phyloP scores from a whole-genome alignment of 2,329 filamentous ascomycete genomes.

The Diaporthe sp. region DNA sequence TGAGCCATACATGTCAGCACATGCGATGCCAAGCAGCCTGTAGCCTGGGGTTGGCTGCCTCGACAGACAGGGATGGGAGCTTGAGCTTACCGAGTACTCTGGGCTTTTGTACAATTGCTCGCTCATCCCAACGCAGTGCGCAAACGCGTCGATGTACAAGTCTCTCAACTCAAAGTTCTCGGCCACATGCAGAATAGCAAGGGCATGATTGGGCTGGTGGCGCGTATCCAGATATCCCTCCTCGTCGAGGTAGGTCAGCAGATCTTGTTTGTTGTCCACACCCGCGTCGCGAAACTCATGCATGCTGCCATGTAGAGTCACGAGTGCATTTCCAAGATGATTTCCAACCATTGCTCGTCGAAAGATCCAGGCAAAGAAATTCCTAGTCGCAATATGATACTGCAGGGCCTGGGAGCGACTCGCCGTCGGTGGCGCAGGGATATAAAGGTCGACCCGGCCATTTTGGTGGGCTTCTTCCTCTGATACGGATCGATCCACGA shows the following conservation, averaged over 20 bases:
- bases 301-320: slow-evolving; percentile 75
- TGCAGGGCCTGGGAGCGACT: slow-evolving; percentile 67
- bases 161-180: slow-evolving; percentile 73
- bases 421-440: slow-evolving; percentile 71
- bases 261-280: slow-evolving; percentile 69
- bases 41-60: neutral
- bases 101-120: slow-evolving; percentile 66
- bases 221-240: slow-evolving; percentile 78
- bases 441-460: slow-evolving; percentile 70
- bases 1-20: slow-evolving; percentile 44
- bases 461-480: slow-evolving; percentile 38
- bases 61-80: neutral
- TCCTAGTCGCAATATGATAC: slow-evolving; percentile 78
- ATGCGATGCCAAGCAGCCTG: neutral
- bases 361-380: slow-evolving; percentile 80
- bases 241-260: slow-evolving; percentile 75
- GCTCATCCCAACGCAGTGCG: slow-evolving; percentile 84
- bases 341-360: slow-evolving; percentile 76
- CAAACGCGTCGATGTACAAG: slow-evolving; percentile 81
- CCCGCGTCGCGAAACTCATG: slow-evolving; percentile 68
- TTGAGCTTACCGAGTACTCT: slow-evolving; percentile 71
- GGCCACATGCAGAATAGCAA: slow-evolving; percentile 76
- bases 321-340: slow-evolving; percentile 73
- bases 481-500: slow-evolving; percentile 53
- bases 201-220: slow-evolving; percentile 74